phyloP scores from a whole-genome alignment of 2,329 filamentous ascomycete genomes.

The Paecilomyces niveus region DNA sequence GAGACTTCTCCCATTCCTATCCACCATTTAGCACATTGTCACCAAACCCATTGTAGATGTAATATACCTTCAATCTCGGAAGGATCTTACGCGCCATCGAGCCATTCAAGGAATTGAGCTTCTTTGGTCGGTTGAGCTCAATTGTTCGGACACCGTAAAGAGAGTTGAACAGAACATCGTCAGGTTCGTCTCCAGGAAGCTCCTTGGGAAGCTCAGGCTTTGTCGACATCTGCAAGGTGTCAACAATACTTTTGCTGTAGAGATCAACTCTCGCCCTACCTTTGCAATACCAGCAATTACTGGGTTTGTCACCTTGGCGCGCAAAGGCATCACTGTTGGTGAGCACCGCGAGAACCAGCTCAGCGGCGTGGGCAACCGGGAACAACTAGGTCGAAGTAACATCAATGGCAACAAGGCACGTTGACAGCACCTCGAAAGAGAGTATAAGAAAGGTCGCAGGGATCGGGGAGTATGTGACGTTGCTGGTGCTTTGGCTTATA shows the following conservation, averaged over 20 bases:
- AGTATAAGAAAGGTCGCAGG: constrained; percentile 7
- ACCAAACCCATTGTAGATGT: background rate
- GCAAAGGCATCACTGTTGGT: constrained; percentile 63
- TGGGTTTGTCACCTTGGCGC: constrained; percentile 63
- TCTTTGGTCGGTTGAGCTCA: constrained; percentile 86
- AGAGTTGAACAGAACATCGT: constrained; percentile 89
- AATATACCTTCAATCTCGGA: constrained; percentile 60
- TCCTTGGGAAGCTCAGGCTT: constrained; percentile 41
- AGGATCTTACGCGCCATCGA: constrained; percentile 96
- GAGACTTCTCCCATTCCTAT: constrained; percentile 86
- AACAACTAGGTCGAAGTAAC: constrained; percentile 36
- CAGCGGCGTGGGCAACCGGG: constrained; percentile 34
- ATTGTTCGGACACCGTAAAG: constrained; percentile 85
- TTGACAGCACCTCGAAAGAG: constrained; percentile 7
- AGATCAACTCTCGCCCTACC: constrained; percentile 34
- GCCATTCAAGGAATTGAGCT: constrained; percentile 84
- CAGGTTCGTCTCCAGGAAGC: constrained; percentile 62
- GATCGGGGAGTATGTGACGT: background rate
- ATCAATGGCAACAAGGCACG: constrained; percentile 26
- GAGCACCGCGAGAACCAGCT: constrained; percentile 40
- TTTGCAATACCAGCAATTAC: constrained; percentile 47
- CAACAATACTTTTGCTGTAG: constrained; percentile 7
- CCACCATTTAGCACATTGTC: constrained; percentile 7
- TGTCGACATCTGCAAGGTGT: constrained; percentile 36
- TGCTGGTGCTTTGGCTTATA: background rate